Evolutionary conservation across 352 stramenopile species (phyloP).

Genomic region (Pythium phragmiticola): DNA sequence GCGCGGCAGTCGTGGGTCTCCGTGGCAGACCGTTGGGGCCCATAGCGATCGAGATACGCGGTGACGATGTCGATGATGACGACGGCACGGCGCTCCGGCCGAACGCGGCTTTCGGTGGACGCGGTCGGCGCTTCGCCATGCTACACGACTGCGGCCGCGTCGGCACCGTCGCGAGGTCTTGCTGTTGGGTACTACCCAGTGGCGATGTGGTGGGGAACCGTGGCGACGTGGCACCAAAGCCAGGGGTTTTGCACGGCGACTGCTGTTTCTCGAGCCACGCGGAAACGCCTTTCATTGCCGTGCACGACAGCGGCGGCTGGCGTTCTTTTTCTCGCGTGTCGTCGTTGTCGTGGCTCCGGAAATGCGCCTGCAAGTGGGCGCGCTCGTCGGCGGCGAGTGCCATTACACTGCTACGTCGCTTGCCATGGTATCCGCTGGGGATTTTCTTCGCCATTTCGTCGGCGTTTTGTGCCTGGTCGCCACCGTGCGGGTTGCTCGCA

Average conservation of each 20-base stretch:
- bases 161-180: background rate
- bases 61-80: background rate
- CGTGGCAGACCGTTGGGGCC: background rate
- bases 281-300: conserved; percentile 38
- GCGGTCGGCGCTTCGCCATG: background rate
- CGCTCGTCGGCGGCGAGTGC: conserved; percentile 8
- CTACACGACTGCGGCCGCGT: background rate
- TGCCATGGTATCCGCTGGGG: conserved; percentile 1
- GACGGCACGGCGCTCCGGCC: conserved; percentile 2
- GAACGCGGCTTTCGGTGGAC: conserved; percentile 15
- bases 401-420: conserved; percentile 8
- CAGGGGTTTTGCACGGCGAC: conserved; percentile 15
- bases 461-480: background rate
- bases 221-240: conserved; percentile 8
- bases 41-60: background rate
- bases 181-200: conserved; percentile 1
- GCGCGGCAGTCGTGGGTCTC: background rate
- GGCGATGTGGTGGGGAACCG: background rate
- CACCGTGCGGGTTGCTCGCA: background rate
- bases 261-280: conserved; percentile 36
- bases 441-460: background rate
- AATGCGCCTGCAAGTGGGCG: conserved; percentile 6
- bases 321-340: background rate
- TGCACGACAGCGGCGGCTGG: background rate
- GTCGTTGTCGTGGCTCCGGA: conserved; percentile 13